phyloP scores from a whole-genome alignment of 2,329 filamentous ascomycete species.

The Talaromyces pinophilus region DNA sequence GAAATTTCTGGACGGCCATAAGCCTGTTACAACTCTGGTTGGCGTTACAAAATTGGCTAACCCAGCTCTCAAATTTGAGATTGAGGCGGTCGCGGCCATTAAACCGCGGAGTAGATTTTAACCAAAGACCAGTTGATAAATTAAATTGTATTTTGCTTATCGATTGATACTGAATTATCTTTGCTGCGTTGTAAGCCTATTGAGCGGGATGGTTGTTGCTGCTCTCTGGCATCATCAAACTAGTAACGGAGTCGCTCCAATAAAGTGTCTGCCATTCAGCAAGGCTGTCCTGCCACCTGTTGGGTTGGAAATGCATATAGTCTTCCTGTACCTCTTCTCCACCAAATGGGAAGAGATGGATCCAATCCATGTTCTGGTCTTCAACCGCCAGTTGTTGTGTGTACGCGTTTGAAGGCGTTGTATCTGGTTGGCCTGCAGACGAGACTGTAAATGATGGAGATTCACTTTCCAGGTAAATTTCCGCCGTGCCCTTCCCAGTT shows the following conservation, averaged over 20 bases:
- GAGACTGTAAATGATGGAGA: neutral
- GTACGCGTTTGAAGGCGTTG: neutral
- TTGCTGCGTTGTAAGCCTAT: neutral
- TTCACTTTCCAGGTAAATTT: neutral
- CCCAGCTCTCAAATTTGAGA: neutral
- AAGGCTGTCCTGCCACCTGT: neutral
- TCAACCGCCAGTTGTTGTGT: neutral
- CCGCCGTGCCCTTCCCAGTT: neutral
- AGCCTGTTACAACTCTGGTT: too few species aligned
- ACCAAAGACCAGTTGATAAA: neutral
- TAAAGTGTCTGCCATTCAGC: neutral
- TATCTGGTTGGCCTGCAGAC: neutral
- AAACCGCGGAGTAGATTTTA: too few species aligned
- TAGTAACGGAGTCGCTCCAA: neutral
- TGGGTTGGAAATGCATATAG: neutral
- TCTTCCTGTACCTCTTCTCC: neutral
- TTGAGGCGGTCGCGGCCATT: neutral
- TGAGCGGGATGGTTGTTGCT: neutral
- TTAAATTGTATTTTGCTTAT: neutral
- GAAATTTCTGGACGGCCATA: too few species aligned
- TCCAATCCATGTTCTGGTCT: neutral
- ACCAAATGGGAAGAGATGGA: neutral
- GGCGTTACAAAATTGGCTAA: too few species aligned
- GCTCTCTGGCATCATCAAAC: neutral
- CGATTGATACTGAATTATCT: neutral